Percentiles rank a stretch among this genome's conserved stretches.
Conservation (phyloP, 306 rosid genomes). For the Carpinus fangiana region DNA sequence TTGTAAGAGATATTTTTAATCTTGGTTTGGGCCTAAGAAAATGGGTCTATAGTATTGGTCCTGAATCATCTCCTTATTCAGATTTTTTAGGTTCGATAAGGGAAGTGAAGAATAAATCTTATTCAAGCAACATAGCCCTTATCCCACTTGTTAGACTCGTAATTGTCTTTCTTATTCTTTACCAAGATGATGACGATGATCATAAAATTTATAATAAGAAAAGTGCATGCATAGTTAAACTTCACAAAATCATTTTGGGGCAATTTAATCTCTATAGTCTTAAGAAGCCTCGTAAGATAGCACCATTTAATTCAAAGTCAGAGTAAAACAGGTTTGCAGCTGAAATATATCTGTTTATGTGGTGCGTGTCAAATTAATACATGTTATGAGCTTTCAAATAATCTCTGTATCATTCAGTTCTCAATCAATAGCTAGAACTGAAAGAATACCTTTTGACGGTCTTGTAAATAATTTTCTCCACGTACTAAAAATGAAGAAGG, state of each 20-base stretch:
- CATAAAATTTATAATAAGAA: background rate
- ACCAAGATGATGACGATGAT: background rate
- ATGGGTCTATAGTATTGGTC: background rate
- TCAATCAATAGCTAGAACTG: constrained; percentile 12
- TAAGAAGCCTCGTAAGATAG: background rate
- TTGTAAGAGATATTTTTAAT: background rate
- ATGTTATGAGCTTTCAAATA: constrained; percentile 5
- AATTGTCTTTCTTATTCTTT: background rate
- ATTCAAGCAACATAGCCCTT: background rate
- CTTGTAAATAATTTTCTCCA: constrained; percentile 65
- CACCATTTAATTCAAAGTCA: background rate
- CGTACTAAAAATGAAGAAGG: constrained; percentile 83
- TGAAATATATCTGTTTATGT: background rate
- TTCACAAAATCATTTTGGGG: background rate
- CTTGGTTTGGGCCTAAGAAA: background rate
- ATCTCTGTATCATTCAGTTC: background rate
- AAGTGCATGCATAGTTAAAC: background rate
- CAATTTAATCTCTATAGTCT: background rate
- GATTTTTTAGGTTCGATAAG: background rate
- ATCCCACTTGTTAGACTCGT: background rate
- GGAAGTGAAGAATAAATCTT: background rate
- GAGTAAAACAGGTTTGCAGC: background rate
- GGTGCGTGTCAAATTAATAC: background rate
- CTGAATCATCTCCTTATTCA: background rate
- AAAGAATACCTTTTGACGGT: constrained; percentile 58